A percentile compares a stretch with the other conserved stretches of the same genome.
Conservation (phyloP, 306 rosid species). For the Dalbergia cochinchinensis region DNA sequence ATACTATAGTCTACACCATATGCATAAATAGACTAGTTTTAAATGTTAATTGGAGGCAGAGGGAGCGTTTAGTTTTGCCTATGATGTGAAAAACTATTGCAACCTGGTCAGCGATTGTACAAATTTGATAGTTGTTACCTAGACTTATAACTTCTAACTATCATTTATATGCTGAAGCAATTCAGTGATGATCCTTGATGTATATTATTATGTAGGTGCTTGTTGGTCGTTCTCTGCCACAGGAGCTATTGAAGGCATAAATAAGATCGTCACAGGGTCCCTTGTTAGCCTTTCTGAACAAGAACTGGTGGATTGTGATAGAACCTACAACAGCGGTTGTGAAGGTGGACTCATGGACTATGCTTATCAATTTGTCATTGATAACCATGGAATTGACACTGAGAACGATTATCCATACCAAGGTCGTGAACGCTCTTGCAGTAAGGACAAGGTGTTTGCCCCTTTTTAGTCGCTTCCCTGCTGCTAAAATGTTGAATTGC, state of each 20-base stretch:
- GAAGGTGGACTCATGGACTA: slow-evolving; percentile 88
- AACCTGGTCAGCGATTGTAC: background rate
- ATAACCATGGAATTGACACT: slow-evolving; percentile 82
- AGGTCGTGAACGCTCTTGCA: slow-evolving; percentile 59
- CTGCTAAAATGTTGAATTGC: background rate
- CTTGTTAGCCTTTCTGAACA: slow-evolving; percentile 93
- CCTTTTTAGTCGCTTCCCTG: background rate
- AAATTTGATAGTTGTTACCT: background rate
- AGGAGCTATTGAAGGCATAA: slow-evolving; percentile 96
- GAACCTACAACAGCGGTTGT: slow-evolving; percentile 73
- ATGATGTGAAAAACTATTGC: too few relatives aligned
- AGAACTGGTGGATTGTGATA: slow-evolving; percentile 87
- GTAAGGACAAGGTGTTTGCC: slow-evolving; percentile 64
- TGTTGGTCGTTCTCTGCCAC: slow-evolving; percentile 97
- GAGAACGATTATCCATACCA: slow-evolving; percentile 82
- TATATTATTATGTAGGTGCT: slow-evolving; percentile 67
- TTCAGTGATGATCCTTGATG: slow-evolving; percentile 10
- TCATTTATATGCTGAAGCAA: slow-evolving; percentile 10
- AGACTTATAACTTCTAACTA: background rate
- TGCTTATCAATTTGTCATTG: slow-evolving; percentile 78
- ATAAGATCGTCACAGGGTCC: slow-evolving; percentile 85
- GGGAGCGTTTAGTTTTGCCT: slow-evolving; percentile 2
- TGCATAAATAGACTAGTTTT: background rate
- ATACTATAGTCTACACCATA: background rate
- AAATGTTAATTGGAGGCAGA: background rate